Base-by-base conservation (phyloP, 2,329 filamentous ascomycete species). In the Clarireedia paspali region DNA sequence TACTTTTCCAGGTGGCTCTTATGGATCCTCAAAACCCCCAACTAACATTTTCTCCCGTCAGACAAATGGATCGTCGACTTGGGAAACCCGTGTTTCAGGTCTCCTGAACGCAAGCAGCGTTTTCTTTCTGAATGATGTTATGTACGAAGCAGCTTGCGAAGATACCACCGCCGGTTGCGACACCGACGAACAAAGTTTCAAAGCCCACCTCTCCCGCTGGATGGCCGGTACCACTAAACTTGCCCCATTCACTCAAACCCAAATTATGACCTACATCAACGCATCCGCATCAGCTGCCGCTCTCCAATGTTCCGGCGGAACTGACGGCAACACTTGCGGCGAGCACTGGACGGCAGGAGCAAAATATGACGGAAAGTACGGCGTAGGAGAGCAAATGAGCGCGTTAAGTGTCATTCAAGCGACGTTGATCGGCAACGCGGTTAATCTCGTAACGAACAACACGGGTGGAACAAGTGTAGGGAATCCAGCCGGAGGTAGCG, bases 381-480 rank as follows among this genome's bases (percentile, higher is more conserved):
- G 84, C 9, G 78, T 87, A 2, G 85, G 85, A 10, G 83, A 88
- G 68, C 84, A 88, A 69, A 88, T 89, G 84, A 76, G 80, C 1
- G 83, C 81, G 3, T 72, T 88, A 66, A 83, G 87, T 63, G 75
- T 87, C 7, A 77, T 86, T 4, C 76, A 88, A 45, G 76, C 77
- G 34, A 83, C 80, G 62, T 74, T 84, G 69, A 77, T 85, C 50
- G 64, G 74, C 45, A 57, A 73, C 1, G 70, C 71, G 14, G 55
- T 62, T 0, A 63, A 68, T 1, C 75, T 77, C 0, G 70, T 77
- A 38, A 80, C 76, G 4, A 67, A 73, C 15, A 64, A 72, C 5
- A 80, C 70, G 1, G 85, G 84, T 57, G 84, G 84, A 30, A 85
- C 75, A 3, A 81, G 77, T 61, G 69, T 70, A 50, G 75, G 70